Percentiles rank a stretch among this genome's conserved stretches.
These are phyloP conservation scores for Psilocybe sp. DNA, from an alignment of 768 basidiomycete genomes.

Conservation along the genomic window DNA sequence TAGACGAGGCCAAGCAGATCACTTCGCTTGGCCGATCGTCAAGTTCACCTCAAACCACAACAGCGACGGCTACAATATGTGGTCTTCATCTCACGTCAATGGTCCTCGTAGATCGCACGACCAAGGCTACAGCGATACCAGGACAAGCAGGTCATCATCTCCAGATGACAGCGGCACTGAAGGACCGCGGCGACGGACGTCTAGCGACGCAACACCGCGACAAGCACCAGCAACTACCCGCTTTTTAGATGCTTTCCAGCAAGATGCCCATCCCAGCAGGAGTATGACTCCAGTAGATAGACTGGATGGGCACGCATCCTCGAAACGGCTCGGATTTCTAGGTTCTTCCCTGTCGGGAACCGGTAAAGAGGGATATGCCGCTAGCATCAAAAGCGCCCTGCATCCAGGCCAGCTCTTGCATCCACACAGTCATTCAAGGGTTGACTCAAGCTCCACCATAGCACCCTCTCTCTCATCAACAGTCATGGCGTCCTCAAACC, in stretches of 20 bases:
- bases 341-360: slow-evolving; percentile 35
- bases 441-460: slow-evolving; percentile 28
- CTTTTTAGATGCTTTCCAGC: slow-evolving; percentile 25
- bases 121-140: slow-evolving; percentile 27
- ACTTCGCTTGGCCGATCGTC: no score
- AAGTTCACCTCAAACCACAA: neutral
- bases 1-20: no score
- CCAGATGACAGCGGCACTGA: slow-evolving; percentile 30
- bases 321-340: slow-evolving; percentile 40
- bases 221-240: slow-evolving; percentile 39
- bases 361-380: slow-evolving; percentile 17
- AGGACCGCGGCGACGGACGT: slow-evolving; percentile 35
- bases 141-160: slow-evolving; percentile 30
- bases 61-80: slow-evolving; percentile 16
- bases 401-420: slow-evolving; percentile 34
- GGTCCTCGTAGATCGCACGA: slow-evolving; percentile 38
- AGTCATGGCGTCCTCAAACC: slow-evolving; percentile 31
- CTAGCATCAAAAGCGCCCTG: slow-evolving; percentile 25
- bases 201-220: slow-evolving; percentile 49
- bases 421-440: slow-evolving; percentile 35
- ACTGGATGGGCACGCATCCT: slow-evolving; percentile 28
- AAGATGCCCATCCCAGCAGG: slow-evolving; percentile 29
- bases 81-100: slow-evolving; percentile 28
- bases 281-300: slow-evolving; percentile 24
- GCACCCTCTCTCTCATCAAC: slow-evolving; percentile 21